These are phyloP conservation scores for Colletotrichum liriopes DNA, from an alignment of 2,329 filamentous ascomycete species.

Conservation along the genomic window DNA sequence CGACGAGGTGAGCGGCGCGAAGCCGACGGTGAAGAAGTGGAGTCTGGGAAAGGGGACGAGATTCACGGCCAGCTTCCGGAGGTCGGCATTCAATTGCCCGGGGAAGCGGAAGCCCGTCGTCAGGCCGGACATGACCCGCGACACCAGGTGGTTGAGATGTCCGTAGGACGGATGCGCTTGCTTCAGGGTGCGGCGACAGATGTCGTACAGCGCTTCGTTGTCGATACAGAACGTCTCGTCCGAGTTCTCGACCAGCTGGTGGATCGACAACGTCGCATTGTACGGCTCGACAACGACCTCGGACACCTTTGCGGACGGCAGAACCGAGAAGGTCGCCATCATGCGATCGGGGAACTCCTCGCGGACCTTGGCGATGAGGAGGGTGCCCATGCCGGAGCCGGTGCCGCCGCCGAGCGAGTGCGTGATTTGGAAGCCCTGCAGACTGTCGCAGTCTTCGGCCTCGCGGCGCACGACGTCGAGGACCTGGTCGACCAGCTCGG, in stretches of 20 bases:
- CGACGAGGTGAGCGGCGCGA: slow-evolving; percentile 92
- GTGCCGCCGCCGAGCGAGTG: slow-evolving; percentile 99
- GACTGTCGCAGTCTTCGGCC: slow-evolving; percentile 98
- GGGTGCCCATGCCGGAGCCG: slow-evolving; percentile 99
- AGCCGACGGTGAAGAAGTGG: slow-evolving; percentile 99
- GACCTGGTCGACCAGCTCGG: slow-evolving; percentile 97
- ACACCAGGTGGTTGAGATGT: slow-evolving; percentile 99
- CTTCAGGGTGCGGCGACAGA: slow-evolving; percentile 99
- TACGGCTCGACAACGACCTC: slow-evolving; percentile 99
- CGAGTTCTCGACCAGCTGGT: slow-evolving; percentile 99
- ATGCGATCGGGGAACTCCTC: slow-evolving; percentile 99
- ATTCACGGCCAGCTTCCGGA: slow-evolving; percentile 99
- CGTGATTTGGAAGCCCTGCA: slow-evolving; percentile 99
- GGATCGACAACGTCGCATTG: slow-evolving; percentile 98
- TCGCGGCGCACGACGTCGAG: slow-evolving; percentile 98
- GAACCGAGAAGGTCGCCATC: slow-evolving; percentile 99
- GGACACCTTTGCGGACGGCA: slow-evolving; percentile 98
- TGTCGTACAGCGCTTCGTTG: slow-evolving; percentile 99
- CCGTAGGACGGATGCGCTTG: slow-evolving; percentile 98
- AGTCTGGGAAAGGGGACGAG: slow-evolving; percentile 99
- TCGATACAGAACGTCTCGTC: slow-evolving; percentile 99
- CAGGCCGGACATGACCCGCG: slow-evolving; percentile 99
- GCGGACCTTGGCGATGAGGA: slow-evolving; percentile 99
- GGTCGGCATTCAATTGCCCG: slow-evolving; percentile 99
- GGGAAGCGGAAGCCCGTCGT: slow-evolving; percentile 99